Conservation (phyloP, 306 rosid genomes). For the Oxytropis ochrocephala region DNA sequence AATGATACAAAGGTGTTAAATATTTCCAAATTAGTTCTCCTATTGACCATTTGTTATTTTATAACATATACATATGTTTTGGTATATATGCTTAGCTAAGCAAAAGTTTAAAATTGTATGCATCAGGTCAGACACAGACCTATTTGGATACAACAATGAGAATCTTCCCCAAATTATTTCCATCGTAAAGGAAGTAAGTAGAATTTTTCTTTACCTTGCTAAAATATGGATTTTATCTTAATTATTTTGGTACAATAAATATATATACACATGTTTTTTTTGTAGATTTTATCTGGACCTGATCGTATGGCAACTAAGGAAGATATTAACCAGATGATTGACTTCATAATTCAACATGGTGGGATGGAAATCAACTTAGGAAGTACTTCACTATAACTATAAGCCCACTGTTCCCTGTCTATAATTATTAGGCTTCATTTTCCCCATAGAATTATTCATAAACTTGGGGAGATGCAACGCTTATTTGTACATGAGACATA, state of each 20-base stretch:
- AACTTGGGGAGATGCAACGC: not conserved
- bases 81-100: not conserved
- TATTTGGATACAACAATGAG: slow-evolving; percentile 16
- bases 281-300: slow-evolving; percentile 12
- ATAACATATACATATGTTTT: not conserved
- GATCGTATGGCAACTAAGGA: slow-evolving; percentile 12
- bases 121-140: slow-evolving; percentile 14
- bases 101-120: not conserved
- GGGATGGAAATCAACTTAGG: not conserved
- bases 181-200: slow-evolving; percentile 7
- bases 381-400: not conserved
- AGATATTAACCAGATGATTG: not conserved
- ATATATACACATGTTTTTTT: not conserved
- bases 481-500: not conserved
- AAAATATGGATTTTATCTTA: not conserved
- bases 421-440: not conserved
- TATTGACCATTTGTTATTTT: not conserved
- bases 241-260: not conserved
- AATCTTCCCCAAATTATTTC: not conserved
- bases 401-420: not conserved
- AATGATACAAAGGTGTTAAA: slow-evolving; percentile 10
- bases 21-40: not conserved
- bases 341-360: not conserved
- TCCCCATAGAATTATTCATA: not conserved
- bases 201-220: not conserved